These are phyloP conservation scores for Ceratopteris richardii DNA, from an alignment of 75 land plant genomes.

Conservation along the genomic window DNA sequence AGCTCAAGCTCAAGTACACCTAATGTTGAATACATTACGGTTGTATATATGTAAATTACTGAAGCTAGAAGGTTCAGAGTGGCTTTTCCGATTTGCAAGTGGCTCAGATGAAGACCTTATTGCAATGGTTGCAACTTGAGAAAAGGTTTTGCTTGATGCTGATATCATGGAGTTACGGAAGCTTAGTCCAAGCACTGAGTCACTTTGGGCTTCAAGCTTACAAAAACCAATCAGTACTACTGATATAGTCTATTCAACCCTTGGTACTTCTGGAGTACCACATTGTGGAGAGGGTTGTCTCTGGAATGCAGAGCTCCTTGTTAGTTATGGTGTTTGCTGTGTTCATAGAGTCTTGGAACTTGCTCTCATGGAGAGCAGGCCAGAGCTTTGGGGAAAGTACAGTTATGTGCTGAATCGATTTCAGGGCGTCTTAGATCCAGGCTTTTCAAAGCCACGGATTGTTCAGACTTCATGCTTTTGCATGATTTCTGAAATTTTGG, in stretches of 20 bases:
- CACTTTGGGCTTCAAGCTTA: background rate
- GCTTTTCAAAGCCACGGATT: slow-evolving; percentile 71
- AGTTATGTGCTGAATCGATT: slow-evolving; percentile 96
- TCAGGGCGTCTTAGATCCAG: slow-evolving; percentile 88
- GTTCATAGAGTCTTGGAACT: slow-evolving; percentile 72
- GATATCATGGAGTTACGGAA: slow-evolving; percentile 26
- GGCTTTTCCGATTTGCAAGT: slow-evolving; percentile 70
- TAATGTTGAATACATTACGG: slow-evolving; percentile 51
- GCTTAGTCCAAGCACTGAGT: background rate
- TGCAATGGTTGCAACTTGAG: slow-evolving; percentile 52
- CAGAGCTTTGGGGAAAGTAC: slow-evolving; percentile 98
- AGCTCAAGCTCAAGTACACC: slow-evolving; percentile 1
- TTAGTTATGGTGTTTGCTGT: slow-evolving; percentile 99
- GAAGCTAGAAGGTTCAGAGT: slow-evolving; percentile 83
- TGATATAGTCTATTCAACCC: background rate
- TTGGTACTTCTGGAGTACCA: slow-evolving; percentile 24
- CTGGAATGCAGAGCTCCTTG: slow-evolving; percentile 53
- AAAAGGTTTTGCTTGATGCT: slow-evolving; percentile 44
- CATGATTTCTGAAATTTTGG: slow-evolving; percentile 36
- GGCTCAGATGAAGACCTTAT: slow-evolving; percentile 87
- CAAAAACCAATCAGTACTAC: background rate
- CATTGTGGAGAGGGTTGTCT: slow-evolving; percentile 81
- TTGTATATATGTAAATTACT: slow-evolving; percentile 56
- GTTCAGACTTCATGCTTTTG: slow-evolving; percentile 60
- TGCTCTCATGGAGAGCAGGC: slow-evolving; percentile 91